Conservation (phyloP, 2,329 filamentous ascomycete genomes). For the Pseudogymnoascus sp. region DNA sequence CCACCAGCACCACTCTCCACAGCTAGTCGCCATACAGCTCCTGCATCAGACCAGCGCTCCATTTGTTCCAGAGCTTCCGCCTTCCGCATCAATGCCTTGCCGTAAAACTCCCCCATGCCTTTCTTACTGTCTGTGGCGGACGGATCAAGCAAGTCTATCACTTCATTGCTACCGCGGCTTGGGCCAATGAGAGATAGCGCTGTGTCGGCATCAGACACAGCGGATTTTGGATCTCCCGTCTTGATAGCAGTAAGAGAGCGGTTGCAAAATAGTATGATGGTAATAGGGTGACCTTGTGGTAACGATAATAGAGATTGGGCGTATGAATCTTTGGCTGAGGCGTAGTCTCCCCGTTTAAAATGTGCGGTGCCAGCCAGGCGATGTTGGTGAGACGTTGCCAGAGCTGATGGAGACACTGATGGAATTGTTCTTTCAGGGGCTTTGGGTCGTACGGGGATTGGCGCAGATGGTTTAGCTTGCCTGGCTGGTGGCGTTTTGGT, state of each 20-base stretch:
- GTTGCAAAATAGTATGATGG: conserved; percentile 85
- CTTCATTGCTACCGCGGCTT: conserved; percentile 69
- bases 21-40: conserved; percentile 68
- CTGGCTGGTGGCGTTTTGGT: conserved; percentile 30
- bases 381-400: conserved; percentile 69
- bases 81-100: conserved; percentile 88
- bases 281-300: conserved; percentile 70
- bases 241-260: conserved; percentile 84
- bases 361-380: conserved; percentile 75
- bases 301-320: conserved; percentile 65
- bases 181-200: conserved; percentile 74
- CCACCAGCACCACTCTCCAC: conserved; percentile 84
- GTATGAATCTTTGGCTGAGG: conserved; percentile 76
- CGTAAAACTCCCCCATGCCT: conserved; percentile 87
- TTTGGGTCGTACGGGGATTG: conserved; percentile 38
- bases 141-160: conserved; percentile 56
- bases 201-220: conserved; percentile 74
- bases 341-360: conserved; percentile 91
- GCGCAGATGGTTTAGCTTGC: conserved; percentile 35
- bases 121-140: conserved; percentile 55
- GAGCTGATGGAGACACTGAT: conserved; percentile 54
- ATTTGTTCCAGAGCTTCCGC: conserved; percentile 93
- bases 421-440: conserved; percentile 47
- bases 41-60: conserved; percentile 86
- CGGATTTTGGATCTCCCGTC: conserved; percentile 81